Base-by-base conservation (phyloP, 164 flowering plant genomes). In the Dillenia turbinata region DNA sequence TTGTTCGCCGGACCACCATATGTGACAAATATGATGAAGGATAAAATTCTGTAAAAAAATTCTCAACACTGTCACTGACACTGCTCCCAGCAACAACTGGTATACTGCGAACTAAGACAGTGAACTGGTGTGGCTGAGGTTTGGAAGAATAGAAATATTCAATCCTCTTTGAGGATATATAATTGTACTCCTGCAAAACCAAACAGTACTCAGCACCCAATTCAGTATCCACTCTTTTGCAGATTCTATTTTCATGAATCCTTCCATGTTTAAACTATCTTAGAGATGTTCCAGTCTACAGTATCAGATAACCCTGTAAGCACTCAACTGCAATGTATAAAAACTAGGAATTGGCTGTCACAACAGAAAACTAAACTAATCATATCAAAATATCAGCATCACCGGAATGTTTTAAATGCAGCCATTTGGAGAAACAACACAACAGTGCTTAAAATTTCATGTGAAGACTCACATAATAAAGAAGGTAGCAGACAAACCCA, bases 101-200 rank as follows among this genome's bases (percentile, higher is more conserved):
- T 46, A 89, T 83, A 57, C 88, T 73, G 52, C 89, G 88, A 68
- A 91, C 95, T 65, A 94, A 70, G 75, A 91, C 70, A 60, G 96
- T 88, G 74, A 94, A 91, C 46, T 91, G 90, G 70, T 83, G 84
- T 10, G 93, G 87, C 76, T 81, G 90, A 76, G 96, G 99, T 70
- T 81, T 77, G 63, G 95, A 89, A 53, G 92, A 69, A 74, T 65
- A 74, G 66, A 91, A 89, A 69, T 59, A 89, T 12, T 68, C 79
- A 56, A 89, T 69, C 77, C 99, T 79, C 74, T 85, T 89, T 10
- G 71, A 71, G 57, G 90, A 65, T 65, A 94, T 77, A 71, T 86
- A 84, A 12, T 64, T 72, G 56, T 83, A 86, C 73, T 94, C 99
- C 99, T 94, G 92, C 82, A 84, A 19, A 72, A 65, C 47, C 16